These are phyloP conservation scores for Naegleria gruberi DNA, from an alignment of 208 protist genomes.

Conservation along the genomic window DNA sequence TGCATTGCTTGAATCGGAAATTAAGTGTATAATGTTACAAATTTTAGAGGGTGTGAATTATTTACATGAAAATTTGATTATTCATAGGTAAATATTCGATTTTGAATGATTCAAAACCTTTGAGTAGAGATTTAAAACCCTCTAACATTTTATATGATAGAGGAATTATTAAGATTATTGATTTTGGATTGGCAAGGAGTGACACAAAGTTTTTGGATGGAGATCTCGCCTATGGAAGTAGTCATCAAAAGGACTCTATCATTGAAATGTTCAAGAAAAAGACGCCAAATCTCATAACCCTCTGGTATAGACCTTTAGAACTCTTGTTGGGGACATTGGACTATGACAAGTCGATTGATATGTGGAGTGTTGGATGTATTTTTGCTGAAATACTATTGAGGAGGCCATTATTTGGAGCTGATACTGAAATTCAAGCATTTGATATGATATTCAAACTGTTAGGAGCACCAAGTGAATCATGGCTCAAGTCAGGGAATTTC, in stretches of 20 bases:
- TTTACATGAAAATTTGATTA: slow-evolving; percentile 30
- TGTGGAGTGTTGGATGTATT: slow-evolving; percentile 74
- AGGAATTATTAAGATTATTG: slow-evolving; percentile 28
- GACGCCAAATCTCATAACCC: slow-evolving; percentile 27
- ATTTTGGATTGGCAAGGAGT: slow-evolving; percentile 1
- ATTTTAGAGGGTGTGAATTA: slow-evolving; percentile 21
- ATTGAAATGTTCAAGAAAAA: background rate
- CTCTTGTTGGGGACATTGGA: slow-evolving; percentile 19
- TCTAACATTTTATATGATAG: slow-evolving; percentile 35
- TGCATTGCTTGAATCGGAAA: slow-evolving; percentile 17
- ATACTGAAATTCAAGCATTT: slow-evolving; percentile 64
- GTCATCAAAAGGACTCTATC: background rate
- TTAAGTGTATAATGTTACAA: slow-evolving; percentile 33
- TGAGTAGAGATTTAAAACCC: slow-evolving; percentile 30
- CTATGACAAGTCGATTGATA: slow-evolving; percentile 44
- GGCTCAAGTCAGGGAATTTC: background rate
- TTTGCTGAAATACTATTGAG: slow-evolving; percentile 54
- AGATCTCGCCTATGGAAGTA: too few species aligned
- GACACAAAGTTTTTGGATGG: too few species aligned
- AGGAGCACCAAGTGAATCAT: background rate
- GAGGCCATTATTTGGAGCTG: slow-evolving; percentile 49
- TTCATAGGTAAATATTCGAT: slow-evolving; percentile 16
- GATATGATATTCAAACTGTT: slow-evolving; percentile 41
- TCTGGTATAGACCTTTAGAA: slow-evolving; percentile 28
- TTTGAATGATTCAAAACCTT: too few species aligned